Base-by-base conservation (phyloP, 1,284 basidiomycete genomes). In the Sanghuangporus baumii region DNA sequence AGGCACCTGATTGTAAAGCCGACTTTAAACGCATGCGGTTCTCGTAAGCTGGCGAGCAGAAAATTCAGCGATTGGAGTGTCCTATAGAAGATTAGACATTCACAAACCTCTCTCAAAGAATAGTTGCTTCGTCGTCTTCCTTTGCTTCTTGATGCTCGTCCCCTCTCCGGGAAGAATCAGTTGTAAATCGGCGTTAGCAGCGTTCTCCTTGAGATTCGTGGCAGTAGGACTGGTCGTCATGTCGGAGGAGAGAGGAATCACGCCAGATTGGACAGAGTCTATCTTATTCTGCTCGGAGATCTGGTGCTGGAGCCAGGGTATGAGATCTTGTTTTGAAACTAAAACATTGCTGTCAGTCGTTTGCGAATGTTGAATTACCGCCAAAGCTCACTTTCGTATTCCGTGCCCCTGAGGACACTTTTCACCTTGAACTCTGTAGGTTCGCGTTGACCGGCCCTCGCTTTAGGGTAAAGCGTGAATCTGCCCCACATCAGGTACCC, bases 351-450 rank as follows among this genome's bases (percentile, higher is more conserved):
- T 16, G 43, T 14, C 43, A 46, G 7, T 46, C 40, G 20, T n/a
- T 3, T 20, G 67, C 14, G 26, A 1, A 7, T 3, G 12, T 3
- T 1, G 14, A 20, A 5, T 50, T 48, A 16, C 47, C 52, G 34
- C 36, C 18, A 12, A 31, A 2, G 70, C 81, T 66, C 65, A 89
- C 89, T 74, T 73, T 91, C 90, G 58, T 83, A 81, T 70, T 92
- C 89, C 0, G 85, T 85, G 11, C 88, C 86, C 69, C 83, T 87
- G 56, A 93, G 76, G 18, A 92, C 84, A 67, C 86, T 91, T 77
- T 91, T 91, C 55, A 93, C 84, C 68, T 87, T 91, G 79, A 89
- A 91, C 1, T 85, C 83, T n/a, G 81, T 73, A 63, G 85, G 82
- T 64, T 89, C 86, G 40, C 83, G 75, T 36, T 86, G 81, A 23